Conservation (phyloP, 2,329 filamentous ascomycete genomes). For the Achaetomium macrosporum region DNA sequence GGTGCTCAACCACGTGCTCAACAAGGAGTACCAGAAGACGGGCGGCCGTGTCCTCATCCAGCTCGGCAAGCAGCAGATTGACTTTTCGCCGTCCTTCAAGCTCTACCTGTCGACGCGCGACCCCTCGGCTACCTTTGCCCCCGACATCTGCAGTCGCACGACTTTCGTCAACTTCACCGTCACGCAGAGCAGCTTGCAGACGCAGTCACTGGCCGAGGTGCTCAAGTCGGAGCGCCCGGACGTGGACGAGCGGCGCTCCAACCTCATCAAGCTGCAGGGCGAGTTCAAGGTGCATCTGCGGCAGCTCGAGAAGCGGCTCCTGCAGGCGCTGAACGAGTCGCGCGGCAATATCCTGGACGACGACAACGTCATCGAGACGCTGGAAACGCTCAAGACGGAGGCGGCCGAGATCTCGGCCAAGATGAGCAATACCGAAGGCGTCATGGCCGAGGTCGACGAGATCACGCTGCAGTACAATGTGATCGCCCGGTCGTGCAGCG, state of each 20-base stretch:
- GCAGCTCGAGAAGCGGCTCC: constrained; percentile 85
- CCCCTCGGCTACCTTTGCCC: constrained; percentile 90
- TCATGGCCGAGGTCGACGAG: constrained; percentile 95
- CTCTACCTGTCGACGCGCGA: constrained; percentile 93
- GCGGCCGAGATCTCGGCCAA: constrained; percentile 93
- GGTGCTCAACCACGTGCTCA: constrained; percentile 95
- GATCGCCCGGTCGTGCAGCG: constrained; percentile 90
- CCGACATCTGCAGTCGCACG: constrained; percentile 95
- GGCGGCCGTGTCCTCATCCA: constrained; percentile 97
- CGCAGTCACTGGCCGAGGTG: constrained; percentile 94
- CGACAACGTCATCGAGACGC: constrained; percentile 94
- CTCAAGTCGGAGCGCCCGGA: constrained; percentile 96
- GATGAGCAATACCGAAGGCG: constrained; percentile 93
- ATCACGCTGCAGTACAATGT: constrained; percentile 93
- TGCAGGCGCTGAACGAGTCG: constrained; percentile 95
- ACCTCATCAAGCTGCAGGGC: constrained; percentile 96
- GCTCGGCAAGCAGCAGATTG: constrained; percentile 96
- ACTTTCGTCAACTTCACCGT: constrained; percentile 99
- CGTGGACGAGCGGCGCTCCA: constrained; percentile 91
- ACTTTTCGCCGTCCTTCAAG: constrained; percentile 95
- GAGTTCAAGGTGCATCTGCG: constrained; percentile 98
- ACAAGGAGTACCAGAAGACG: constrained; percentile 99
- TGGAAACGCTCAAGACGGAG: constrained; percentile 97
- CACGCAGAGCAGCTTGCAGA: constrained; percentile 96
- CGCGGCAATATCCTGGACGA: constrained; percentile 97